Conservation (phyloP, 2,329 filamentous ascomycete genomes). For the Claviceps sp. region DNA sequence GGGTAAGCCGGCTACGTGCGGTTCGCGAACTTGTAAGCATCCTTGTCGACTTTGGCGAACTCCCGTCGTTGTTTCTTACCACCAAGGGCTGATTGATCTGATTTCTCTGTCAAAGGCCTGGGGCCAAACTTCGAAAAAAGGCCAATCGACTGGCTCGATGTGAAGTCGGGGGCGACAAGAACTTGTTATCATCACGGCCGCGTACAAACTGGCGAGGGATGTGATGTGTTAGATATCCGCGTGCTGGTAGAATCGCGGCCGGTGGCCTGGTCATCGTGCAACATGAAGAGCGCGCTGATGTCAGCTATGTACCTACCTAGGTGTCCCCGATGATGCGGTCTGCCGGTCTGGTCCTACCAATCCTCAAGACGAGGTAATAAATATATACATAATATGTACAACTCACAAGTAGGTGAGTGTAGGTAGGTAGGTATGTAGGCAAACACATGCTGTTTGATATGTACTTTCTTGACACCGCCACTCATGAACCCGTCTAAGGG, state of each 20-base stretch:
- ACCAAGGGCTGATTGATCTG: too few species aligned
- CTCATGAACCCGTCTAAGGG: background rate
- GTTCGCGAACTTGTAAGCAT: too few species aligned
- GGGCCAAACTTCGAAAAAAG: too few species aligned
- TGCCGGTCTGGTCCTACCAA: background rate
- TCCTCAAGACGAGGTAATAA: background rate
- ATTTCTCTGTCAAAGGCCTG: too few species aligned
- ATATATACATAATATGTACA: background rate
- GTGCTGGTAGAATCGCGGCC: background rate
- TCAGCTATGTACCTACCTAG: background rate
- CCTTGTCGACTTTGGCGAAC: too few species aligned
- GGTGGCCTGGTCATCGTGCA: background rate
- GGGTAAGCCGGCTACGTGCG: background rate
- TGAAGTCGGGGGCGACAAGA: too few species aligned
- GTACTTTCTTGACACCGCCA: background rate
- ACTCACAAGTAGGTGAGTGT: background rate
- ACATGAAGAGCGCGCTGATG: background rate
- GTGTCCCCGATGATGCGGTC: background rate
- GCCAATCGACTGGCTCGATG: too few species aligned
- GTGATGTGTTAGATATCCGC: background rate
- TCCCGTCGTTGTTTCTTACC: too few species aligned
- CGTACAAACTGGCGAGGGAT: background rate
- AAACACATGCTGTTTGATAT: background rate
- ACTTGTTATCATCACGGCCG: background rate
- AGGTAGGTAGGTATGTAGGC: background rate